phyloP scores from a whole-genome alignment of 2,329 filamentous ascomycete species.

The Dothistroma septosporum region DNA sequence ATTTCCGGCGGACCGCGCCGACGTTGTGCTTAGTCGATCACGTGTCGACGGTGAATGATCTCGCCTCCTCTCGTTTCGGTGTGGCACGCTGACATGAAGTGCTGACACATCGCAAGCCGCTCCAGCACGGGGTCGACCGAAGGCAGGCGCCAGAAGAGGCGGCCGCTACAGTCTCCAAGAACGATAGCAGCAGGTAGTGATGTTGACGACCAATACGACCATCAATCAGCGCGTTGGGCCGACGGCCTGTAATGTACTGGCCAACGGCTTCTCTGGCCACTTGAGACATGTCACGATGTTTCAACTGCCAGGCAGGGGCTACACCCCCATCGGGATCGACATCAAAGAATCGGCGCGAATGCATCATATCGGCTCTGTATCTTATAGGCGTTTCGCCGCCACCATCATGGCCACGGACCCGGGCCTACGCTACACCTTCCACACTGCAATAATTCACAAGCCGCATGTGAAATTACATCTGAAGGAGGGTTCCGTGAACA shows the following conservation, averaged over 20 bases:
- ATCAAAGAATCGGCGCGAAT: constrained; percentile 14
- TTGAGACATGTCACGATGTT: constrained; percentile 21
- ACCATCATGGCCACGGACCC: constrained; percentile 7
- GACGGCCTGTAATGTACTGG: no score
- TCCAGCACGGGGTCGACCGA: no score
- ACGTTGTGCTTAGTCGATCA: not conserved
- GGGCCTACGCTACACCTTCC: constrained; percentile 15
- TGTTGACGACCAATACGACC: no score
- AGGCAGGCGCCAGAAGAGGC: no score
- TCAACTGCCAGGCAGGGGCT: constrained; percentile 11
- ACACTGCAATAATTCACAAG: constrained; percentile 22
- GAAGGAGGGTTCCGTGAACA: constrained; percentile 21
- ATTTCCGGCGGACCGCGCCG: not conserved
- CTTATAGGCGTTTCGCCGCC: constrained; percentile 11
- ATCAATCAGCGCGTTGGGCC: no score
- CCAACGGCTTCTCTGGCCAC: constrained; percentile 20
- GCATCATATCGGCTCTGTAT: constrained; percentile 11
- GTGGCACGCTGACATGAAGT: no score
- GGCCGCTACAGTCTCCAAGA: no score
- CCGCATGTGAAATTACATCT: constrained; percentile 19
- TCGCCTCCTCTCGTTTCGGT: not conserved
- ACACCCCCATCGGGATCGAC: constrained; percentile 17
- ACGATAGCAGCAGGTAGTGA: no score
- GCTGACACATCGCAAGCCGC: no score
- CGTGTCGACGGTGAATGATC: not conserved